These are phyloP conservation scores for Urostyla sp. DNA, from an alignment of 73 alveolate species.

Conservation along the genomic window DNA sequence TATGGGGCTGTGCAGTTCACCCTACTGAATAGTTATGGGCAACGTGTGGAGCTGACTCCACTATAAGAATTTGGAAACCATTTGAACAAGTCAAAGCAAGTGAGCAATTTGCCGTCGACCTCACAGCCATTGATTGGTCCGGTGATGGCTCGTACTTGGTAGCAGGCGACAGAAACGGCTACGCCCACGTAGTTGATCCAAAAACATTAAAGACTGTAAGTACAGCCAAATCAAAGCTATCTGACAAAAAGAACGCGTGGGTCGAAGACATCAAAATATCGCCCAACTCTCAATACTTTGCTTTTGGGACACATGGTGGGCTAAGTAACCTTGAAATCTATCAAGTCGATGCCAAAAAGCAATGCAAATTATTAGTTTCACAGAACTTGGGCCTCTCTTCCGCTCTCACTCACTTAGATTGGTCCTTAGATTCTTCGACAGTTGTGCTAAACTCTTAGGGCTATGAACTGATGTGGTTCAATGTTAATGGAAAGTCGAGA, in stretches of 20 bases:
- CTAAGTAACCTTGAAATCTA: slow-evolving; percentile 90
- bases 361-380: slow-evolving; percentile 70
- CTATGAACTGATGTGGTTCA: slow-evolving; percentile 94
- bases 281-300: slow-evolving; percentile 87
- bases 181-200: slow-evolving; percentile 84
- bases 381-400: slow-evolving; percentile 92
- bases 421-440: slow-evolving; percentile 90
- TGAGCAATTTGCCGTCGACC: slow-evolving; percentile 89
- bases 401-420: slow-evolving; percentile 96
- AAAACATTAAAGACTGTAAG: slow-evolving; percentile 71
- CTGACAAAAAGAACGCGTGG: slow-evolving; percentile 85
- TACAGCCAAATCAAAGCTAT: slow-evolving; percentile 78
- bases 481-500: slow-evolving; percentile 80
- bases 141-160: slow-evolving; percentile 87
- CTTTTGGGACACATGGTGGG: slow-evolving; percentile 98
- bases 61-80: slow-evolving; percentile 95
- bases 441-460: slow-evolving; percentile 95
- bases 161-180: slow-evolving; percentile 91
- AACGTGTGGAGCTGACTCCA: slow-evolving; percentile 98
- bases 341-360: slow-evolving; percentile 76
- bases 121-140: slow-evolving; percentile 96
- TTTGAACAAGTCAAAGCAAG: slow-evolving; percentile 77
- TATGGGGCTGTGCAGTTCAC: slow-evolving; percentile 97
- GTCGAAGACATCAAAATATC: slow-evolving; percentile 95
- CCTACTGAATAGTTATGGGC: slow-evolving; percentile 87